These are phyloP conservation scores for Entophlyctis luteolus DNA, from an alignment of 192 early-diverging fungal genomes.

Conservation along the genomic window DNA sequence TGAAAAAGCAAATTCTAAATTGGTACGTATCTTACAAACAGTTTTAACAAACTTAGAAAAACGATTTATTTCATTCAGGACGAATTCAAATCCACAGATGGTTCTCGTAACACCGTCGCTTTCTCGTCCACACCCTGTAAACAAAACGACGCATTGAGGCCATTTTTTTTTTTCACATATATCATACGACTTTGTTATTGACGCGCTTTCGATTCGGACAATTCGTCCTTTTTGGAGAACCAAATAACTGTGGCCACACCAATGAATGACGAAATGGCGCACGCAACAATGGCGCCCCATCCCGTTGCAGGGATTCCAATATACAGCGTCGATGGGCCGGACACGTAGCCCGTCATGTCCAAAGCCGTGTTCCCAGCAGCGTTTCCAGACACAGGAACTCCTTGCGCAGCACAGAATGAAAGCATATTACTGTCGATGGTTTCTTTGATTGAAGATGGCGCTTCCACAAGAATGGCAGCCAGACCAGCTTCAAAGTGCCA, in stretches of 20 bases:
- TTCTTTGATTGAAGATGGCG: conserved; percentile 16
- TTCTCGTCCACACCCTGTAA: too few species aligned
- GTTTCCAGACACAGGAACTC: conserved; percentile 61
- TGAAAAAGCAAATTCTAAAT: too few species aligned
- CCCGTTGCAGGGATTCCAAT: conserved; percentile 64
- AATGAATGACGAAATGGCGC: conserved; percentile 66
- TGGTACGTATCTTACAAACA: too few species aligned
- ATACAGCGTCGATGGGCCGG: conserved; percentile 49
- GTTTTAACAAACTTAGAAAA: too few species aligned
- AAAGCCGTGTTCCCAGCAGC: conserved; percentile 67
- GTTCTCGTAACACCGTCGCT: too few species aligned
- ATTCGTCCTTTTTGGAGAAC: conserved; percentile 58
- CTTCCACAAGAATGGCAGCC: conserved; percentile 65
- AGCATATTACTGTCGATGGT: conserved; percentile 4
- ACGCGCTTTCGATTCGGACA: too few species aligned
- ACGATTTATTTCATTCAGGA: too few species aligned
- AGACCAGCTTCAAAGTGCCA: conserved; percentile 75
- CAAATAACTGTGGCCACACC: conserved; percentile 74
- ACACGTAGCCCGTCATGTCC: conserved; percentile 58
- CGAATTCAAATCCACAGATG: too few species aligned
- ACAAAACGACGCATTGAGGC: too few species aligned
- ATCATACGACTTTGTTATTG: too few species aligned
- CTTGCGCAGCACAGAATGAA: conserved; percentile 60
- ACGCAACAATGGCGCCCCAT: conserved; percentile 66
- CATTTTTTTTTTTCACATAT: too few species aligned